Percentiles rank a stretch among this genome's conserved stretches.
These are phyloP conservation scores for Akanthomyces dipterigenus DNA, from an alignment of 2,329 filamentous ascomycete species.

Conservation along the genomic window DNA sequence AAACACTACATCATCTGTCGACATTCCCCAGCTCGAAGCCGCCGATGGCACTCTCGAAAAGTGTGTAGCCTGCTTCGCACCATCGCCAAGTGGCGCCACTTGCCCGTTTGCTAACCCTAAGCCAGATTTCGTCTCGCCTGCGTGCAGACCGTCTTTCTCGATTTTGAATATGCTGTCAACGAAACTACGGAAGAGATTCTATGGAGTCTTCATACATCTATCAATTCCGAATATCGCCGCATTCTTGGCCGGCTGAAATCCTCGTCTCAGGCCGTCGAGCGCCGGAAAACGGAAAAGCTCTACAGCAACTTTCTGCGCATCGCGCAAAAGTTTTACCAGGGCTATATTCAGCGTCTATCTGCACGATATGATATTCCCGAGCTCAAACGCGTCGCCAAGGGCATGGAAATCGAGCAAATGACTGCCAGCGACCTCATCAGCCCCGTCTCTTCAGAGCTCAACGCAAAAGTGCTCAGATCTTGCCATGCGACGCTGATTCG, in stretches of 20 bases:
- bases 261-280: constrained; percentile 50
- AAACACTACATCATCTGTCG: constrained; percentile 27
- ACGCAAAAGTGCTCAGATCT: constrained; percentile 58
- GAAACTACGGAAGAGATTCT: constrained; percentile 63
- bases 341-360: constrained; percentile 72
- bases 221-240: constrained; percentile 74
- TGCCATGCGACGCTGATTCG: constrained; percentile 80
- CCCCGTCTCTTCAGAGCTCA: constrained; percentile 42
- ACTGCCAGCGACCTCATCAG: constrained; percentile 37
- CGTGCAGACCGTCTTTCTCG: constrained; percentile 64
- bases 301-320: constrained; percentile 83
- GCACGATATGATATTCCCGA: constrained; percentile 49
- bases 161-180: constrained; percentile 59
- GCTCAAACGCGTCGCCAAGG: constrained; percentile 36
- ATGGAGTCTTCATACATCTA: constrained; percentile 71
- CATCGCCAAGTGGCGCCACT: not conserved
- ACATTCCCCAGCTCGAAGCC: constrained; percentile 36
- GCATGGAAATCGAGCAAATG: constrained; percentile 37
- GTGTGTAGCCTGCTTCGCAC: constrained; percentile 24
- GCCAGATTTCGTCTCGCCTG: constrained; percentile 63
- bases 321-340: constrained; percentile 81
- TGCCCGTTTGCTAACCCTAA: constrained; percentile 12
- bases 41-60: constrained; percentile 37
- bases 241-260: constrained; percentile 51
- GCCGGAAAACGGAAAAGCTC: constrained; percentile 72